Base-by-base conservation (phyloP, 1,284 basidiomycete genomes). In the Trichosporon coremiiforme region DNA sequence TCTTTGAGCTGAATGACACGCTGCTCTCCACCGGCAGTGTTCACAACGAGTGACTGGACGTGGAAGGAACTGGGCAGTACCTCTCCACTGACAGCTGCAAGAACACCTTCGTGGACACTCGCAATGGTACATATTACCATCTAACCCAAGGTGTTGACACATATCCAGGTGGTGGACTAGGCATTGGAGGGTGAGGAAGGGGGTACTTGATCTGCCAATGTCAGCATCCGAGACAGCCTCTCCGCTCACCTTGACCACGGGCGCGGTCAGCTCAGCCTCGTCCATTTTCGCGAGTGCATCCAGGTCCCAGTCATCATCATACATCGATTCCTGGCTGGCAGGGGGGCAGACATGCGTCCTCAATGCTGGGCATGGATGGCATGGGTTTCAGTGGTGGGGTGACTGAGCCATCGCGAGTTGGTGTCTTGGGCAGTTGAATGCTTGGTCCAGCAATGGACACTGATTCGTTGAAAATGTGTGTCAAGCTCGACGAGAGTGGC, bases 1-100 rank as follows among this genome's bases (percentile, higher is more conserved):
- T 81, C 82, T 66, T 79, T 80, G 33, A 83, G 76, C 50, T 81
- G 81, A 4, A 82, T 74, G 4, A 79, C 68, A 13, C 76, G 74
- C 8, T 66, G 71, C 0, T 35, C 57, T 1, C 71, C 73, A 45
- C 73, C 67, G 0, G 70, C 70, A 3, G 70, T 53, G 2, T 71
- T 72, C 2, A 79, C 76, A 9, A 79, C 66, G 17, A 79, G 64
- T 0, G 79, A 80, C 80, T 78, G 66, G 17, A 41, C 36, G 10
- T 38, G 31, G 15, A 29, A 17, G 22, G 47, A 2, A 6, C 10
- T 20, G 7, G 41, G 47, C 6, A 8, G 6, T 0, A 33, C 31
- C 13, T 70, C 64, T n/a, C n/a, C 50, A 1, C 68, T 64, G 0
- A 69, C 41, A 0, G 35, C 31, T 2, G 63, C 64, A 4, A 70